Evolutionary conservation across 2,329 filamentous ascomycete species (phyloP).

Genomic region (Pyrenophora seminiperda): DNA sequence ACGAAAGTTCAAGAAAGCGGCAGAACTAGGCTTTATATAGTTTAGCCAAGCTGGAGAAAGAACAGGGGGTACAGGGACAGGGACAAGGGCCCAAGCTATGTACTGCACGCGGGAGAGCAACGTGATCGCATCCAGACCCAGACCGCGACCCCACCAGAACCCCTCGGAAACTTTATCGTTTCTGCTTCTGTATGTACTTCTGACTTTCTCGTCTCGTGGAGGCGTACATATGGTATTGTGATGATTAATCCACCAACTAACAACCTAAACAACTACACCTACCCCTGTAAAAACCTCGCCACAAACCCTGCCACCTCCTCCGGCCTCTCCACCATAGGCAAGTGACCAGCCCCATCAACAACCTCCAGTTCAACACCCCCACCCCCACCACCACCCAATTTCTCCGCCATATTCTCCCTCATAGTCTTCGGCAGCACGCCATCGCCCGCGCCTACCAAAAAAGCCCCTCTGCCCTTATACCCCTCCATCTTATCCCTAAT

Average conservation of each 20-base stretch:
- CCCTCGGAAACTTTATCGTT: no score
- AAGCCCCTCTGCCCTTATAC: slow-evolving; percentile 64
- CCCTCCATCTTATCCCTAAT: slow-evolving; percentile 61
- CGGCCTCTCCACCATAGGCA: slow-evolving; percentile 83
- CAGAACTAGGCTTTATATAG: no score
- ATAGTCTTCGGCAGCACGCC: slow-evolving; percentile 79
- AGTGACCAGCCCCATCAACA: slow-evolving; percentile 73
- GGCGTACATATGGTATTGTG: background rate
- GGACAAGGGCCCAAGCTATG: no score
- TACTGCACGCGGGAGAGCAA: no score
- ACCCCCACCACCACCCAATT: slow-evolving; percentile 51
- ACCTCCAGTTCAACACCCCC: slow-evolving; percentile 64
- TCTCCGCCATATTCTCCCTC: slow-evolving; percentile 69
- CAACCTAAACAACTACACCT: background rate
- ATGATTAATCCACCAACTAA: no score
- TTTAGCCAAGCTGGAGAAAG: no score
- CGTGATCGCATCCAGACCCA: no score
- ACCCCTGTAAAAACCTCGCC: slow-evolving; percentile 53
- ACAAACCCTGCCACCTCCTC: slow-evolving; percentile 69
- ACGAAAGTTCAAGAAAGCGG: no score
- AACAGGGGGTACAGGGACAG: no score
- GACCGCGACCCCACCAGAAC: no score
- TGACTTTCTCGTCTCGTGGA: background rate
- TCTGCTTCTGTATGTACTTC: no score
- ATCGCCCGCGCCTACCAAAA: slow-evolving; percentile 75